These are phyloP conservation scores for Cladorrhinum sp. DNA, from an alignment of 2,329 filamentous ascomycete species.

Conservation along the genomic window DNA sequence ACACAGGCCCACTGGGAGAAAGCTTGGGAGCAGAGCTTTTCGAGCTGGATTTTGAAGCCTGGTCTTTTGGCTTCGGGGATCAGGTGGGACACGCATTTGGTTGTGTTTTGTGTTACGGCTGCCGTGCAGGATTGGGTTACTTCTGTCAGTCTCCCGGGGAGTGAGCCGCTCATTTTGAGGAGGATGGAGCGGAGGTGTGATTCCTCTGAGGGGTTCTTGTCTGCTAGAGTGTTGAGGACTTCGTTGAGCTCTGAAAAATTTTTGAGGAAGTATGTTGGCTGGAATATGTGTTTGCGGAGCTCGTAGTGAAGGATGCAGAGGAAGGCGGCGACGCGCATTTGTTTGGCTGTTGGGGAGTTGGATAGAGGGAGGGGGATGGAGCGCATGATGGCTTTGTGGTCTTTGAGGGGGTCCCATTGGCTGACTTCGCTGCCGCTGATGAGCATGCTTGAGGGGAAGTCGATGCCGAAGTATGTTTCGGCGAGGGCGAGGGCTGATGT, in stretches of 20 bases:
- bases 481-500: neutral
- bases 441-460: neutral
- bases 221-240: slow-evolving; percentile 1
- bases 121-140: neutral
- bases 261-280: slow-evolving; percentile 31
- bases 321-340: slow-evolving; percentile 33
- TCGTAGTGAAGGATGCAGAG: slow-evolving; percentile 30
- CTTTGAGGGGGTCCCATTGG: neutral
- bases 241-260: neutral
- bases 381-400: neutral
- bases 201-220: slow-evolving; percentile 5
- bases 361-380: slow-evolving; percentile 31
- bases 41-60: slow-evolving; percentile 3
- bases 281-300: slow-evolving; percentile 33
- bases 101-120: neutral
- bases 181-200: slow-evolving; percentile 21
- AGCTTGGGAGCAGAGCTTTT: slow-evolving; percentile 3
- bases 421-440: neutral
- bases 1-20: slow-evolving; percentile 13
- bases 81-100: neutral
- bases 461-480: neutral
- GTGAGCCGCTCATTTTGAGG: neutral
- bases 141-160: neutral
- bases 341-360: slow-evolving; percentile 32
- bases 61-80: neutral